Evolutionary conservation across 169 alveolate species (phyloP).

Genomic region (Babesia divergens): DNA sequence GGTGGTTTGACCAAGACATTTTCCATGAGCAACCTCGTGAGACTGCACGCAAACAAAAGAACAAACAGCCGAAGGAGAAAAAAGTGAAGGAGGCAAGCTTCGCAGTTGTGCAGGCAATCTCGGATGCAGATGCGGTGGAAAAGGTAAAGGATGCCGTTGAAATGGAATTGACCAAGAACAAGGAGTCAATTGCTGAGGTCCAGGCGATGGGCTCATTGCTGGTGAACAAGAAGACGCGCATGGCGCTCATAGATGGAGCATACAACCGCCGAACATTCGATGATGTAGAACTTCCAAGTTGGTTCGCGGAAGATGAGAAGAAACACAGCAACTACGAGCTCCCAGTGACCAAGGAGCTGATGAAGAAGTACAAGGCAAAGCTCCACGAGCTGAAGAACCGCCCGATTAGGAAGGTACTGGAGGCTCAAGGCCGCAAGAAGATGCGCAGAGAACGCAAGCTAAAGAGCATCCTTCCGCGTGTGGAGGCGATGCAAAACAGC

Average conservation of each 20-base stretch:
- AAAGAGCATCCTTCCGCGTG: slow-evolving; percentile 86
- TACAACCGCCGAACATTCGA: slow-evolving; percentile 92
- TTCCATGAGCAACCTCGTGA: slow-evolving; percentile 58
- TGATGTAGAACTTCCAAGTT: slow-evolving; percentile 88
- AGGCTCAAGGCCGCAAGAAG: slow-evolving; percentile 93
- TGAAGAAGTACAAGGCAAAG: slow-evolving; percentile 89
- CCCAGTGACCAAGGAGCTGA: slow-evolving; percentile 94
- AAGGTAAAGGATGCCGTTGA: slow-evolving; percentile 25
- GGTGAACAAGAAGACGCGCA: slow-evolving; percentile 86
- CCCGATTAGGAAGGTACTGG: slow-evolving; percentile 95
- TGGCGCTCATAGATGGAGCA: slow-evolving; percentile 91
- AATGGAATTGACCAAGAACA: slow-evolving; percentile 24
- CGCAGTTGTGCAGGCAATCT: slow-evolving; percentile 40
- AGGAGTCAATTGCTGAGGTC: slow-evolving; percentile 33
- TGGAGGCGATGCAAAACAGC: slow-evolving; percentile 52
- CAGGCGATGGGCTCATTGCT: slow-evolving; percentile 64
- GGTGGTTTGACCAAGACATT: slow-evolving; percentile 73
- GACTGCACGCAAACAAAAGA: slow-evolving; percentile 32
- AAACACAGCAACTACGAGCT: slow-evolving; percentile 87
- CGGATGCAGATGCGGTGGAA: slow-evolving; percentile 49
- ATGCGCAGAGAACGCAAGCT: slow-evolving; percentile 86
- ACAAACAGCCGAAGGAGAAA: neutral
- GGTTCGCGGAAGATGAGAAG: slow-evolving; percentile 97
- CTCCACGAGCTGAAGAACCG: slow-evolving; percentile 90
- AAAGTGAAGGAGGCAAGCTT: slow-evolving; percentile 33